Percentiles rank a stretch among this genome's conserved stretches.
Evolutionary conservation across 306 rosid species (phyloP).

Genomic region (Gastrolobium bilobum): DNA sequence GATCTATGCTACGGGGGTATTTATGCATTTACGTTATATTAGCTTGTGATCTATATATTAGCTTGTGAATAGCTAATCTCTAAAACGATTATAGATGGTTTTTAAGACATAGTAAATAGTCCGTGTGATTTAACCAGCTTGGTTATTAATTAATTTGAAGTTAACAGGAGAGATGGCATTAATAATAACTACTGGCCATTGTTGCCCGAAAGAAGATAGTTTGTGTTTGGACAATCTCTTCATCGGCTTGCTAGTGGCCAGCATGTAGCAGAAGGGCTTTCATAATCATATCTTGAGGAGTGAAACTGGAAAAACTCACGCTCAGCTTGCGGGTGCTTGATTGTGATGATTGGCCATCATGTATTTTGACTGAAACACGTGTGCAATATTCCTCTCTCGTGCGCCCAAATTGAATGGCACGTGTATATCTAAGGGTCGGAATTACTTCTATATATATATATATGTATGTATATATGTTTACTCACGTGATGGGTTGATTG

Average conservation of each 20-base stretch:
- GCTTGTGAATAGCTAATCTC: not conserved
- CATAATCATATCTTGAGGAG: constrained; percentile 37
- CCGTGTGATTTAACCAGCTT: no score
- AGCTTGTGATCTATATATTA: not conserved
- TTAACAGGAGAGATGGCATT: not conserved
- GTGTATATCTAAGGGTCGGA: constrained; percentile 34
- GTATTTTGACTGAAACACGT: constrained; percentile 62
- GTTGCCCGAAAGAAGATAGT: constrained; percentile 38
- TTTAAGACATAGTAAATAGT: no score
- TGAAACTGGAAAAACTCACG: constrained; percentile 41
- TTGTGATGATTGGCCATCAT: constrained; percentile 58
- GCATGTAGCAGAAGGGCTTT: constrained; percentile 40
- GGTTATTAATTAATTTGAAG: not conserved
- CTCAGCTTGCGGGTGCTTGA: constrained; percentile 49
- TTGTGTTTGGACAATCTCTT: constrained; percentile 19
- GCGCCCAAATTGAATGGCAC: constrained; percentile 45
- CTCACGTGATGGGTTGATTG: constrained; percentile 33
- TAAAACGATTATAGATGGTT: not conserved
- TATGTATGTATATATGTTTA: not conserved
- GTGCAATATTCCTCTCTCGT: constrained; percentile 39
- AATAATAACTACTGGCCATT: not conserved
- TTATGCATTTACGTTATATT: not conserved
- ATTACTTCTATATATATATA: not conserved
- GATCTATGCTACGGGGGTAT: no score
- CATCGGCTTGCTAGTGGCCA: constrained; percentile 27